A percentile compares a stretch with the other conserved stretches of the same genome.
Conservation (phyloP, 192 early-diverging fungal genomes). For the Mortierella claussenii region DNA sequence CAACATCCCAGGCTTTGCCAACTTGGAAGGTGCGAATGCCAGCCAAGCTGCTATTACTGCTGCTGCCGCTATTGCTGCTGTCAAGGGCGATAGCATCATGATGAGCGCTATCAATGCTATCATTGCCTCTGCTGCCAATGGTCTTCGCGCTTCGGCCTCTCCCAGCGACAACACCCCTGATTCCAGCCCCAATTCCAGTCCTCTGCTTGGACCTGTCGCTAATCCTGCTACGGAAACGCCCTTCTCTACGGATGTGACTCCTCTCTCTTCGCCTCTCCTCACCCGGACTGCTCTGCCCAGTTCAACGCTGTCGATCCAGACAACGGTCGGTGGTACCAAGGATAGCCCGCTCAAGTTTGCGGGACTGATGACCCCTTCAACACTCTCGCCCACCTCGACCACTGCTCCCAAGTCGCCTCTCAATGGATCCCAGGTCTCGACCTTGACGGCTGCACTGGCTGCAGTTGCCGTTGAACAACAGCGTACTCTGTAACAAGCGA, state of each 20-base stretch:
- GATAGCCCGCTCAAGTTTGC: conserved; percentile 8
- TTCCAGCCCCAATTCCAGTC: conserved; percentile 46
- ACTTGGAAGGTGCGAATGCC: conserved; percentile 57
- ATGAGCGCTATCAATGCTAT: conserved; percentile 50
- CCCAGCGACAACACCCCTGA: conserved; percentile 33
- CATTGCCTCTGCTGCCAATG: conserved; percentile 39
- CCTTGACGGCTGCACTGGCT: conserved; percentile 44
- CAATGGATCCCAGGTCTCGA: conserved; percentile 29
- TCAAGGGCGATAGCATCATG: conserved; percentile 48
- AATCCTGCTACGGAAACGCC: conserved; percentile 9
- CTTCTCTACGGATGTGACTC: conserved; percentile 29
- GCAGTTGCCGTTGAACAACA: conserved; percentile 47
- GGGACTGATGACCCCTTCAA: conserved; percentile 40
- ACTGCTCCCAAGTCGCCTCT: conserved; percentile 22
- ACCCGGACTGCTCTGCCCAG: conserved; percentile 19
- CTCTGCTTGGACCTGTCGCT: conserved; percentile 20
- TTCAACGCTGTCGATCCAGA: conserved; percentile 33
- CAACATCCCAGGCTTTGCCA: conserved; percentile 33
- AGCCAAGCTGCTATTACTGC: conserved; percentile 67
- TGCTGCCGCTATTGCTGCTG: conserved; percentile 68
- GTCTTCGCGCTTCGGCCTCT: conserved; percentile 1
- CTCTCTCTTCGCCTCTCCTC: conserved; percentile 34
- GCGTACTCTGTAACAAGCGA: background rate
- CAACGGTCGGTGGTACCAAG: conserved; percentile 14
- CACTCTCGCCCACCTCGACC: conserved; percentile 34